These are phyloP conservation scores for Inonotus obliquus DNA, from an alignment of 1,284 basidiomycete genomes.

Conservation along the genomic window DNA sequence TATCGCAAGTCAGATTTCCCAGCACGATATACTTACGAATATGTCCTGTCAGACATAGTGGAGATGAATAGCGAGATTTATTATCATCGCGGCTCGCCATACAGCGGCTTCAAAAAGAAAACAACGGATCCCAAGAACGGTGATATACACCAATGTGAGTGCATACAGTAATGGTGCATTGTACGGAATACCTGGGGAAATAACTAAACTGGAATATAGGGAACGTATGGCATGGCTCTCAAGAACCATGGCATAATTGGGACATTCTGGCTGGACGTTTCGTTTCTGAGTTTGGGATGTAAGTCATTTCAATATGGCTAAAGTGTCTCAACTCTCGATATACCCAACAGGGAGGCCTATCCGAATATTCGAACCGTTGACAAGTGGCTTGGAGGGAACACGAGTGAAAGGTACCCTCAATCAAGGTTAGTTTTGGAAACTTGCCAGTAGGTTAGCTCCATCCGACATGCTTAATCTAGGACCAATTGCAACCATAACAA, in stretches of 20 bases:
- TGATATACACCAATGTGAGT: constrained; percentile 81
- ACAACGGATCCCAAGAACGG: constrained; percentile 76
- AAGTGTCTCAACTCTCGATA: no score
- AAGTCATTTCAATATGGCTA: constrained; percentile 25
- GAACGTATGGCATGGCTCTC: constrained; percentile 89
- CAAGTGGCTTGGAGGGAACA: constrained; percentile 73
- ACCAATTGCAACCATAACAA: constrained; percentile 84
- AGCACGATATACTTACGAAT: constrained; percentile 84
- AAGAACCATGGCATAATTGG: constrained; percentile 90
- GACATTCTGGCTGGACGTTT: constrained; percentile 81
- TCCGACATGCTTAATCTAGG: constrained; percentile 34
- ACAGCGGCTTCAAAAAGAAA: constrained; percentile 72
- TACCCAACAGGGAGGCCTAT: constrained; percentile 61
- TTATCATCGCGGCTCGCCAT: constrained; percentile 84
- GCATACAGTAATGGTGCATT: neutral
- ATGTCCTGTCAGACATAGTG: constrained; percentile 72
- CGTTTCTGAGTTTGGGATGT: constrained; percentile 89
- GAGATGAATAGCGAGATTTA: constrained; percentile 56
- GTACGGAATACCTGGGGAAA: constrained; percentile 2
- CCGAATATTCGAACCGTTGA: constrained; percentile 83
- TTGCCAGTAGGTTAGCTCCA: constrained; percentile 27
- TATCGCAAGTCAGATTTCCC: constrained; percentile 83
- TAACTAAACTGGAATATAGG: constrained; percentile 35
- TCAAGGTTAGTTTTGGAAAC: constrained; percentile 51
- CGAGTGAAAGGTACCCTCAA: constrained; percentile 74